Percentiles rank a stretch among this genome's conserved stretches.
Conservation (phyloP, 345 rosid species). For the Heritiera littoralis region DNA sequence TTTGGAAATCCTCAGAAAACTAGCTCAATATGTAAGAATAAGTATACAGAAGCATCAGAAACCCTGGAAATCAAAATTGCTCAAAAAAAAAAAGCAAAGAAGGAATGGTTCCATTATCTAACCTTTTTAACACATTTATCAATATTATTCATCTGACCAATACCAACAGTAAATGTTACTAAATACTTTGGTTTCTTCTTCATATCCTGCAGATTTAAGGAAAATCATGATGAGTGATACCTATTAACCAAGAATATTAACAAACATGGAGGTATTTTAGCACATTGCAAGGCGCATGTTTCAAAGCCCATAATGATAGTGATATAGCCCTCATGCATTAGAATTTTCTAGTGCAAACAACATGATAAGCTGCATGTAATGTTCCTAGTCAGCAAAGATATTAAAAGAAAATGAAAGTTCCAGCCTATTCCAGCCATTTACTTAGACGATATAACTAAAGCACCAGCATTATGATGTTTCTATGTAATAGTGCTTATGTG, state of each 20-base stretch:
- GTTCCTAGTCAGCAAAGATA: slow-evolving; percentile 2
- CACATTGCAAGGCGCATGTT: not conserved
- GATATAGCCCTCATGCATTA: not conserved
- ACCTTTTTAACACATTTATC: slow-evolving; percentile 84
- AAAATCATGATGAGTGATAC: not conserved
- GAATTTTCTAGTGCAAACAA: not conserved
- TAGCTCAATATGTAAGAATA: slow-evolving; percentile 36
- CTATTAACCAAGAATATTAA: not conserved
- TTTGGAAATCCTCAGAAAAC: slow-evolving; percentile 88
- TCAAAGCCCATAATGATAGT: not conserved
- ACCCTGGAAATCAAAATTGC: slow-evolving; percentile 16
- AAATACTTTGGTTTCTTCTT: slow-evolving; percentile 80
- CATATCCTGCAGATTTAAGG: slow-evolving; percentile 61
- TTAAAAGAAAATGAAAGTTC: not conserved
- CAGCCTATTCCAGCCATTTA: not conserved
- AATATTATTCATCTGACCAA: slow-evolving; percentile 65
- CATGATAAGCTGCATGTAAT: not conserved
- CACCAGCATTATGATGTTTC: not conserved
- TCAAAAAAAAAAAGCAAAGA: not conserved
- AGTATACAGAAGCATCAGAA: slow-evolving; percentile 28
- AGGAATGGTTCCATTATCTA: slow-evolving; percentile 10
- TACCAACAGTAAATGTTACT: slow-evolving; percentile 85
- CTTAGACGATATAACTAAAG: not conserved
- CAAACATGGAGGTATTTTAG: not conserved
- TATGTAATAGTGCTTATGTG: not conserved